Evolutionary conservation across 1,139 yeast genomes (phyloP).

Genomic region (Geotrichum citri-aurantii): DNA sequence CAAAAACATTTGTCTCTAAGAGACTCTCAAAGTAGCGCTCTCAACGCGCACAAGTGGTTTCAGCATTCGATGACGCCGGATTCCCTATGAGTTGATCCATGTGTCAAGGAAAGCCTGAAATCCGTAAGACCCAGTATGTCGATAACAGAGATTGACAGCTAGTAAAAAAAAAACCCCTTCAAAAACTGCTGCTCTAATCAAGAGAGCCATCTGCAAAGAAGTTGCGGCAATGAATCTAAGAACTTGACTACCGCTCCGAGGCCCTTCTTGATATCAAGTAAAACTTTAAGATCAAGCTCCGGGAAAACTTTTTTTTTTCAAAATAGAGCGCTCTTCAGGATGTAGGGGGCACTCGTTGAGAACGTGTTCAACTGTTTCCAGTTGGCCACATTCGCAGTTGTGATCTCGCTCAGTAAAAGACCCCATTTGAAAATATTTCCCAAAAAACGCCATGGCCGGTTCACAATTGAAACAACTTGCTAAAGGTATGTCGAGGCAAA

Average conservation of each 20-base stretch:
- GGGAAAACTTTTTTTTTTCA: neutral
- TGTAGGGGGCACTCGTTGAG: neutral
- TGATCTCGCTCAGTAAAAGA: no score
- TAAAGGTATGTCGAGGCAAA: no score
- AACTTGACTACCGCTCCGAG: neutral
- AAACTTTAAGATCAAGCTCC: neutral
- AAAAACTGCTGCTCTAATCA: neutral
- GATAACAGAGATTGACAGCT: neutral
- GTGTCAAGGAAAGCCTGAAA: neutral
- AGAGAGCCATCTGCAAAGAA: neutral
- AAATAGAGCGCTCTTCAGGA: neutral
- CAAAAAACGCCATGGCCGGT: no score
- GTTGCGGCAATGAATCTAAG: neutral
- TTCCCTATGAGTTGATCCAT: neutral
- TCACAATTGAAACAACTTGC: no score
- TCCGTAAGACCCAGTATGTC: neutral
- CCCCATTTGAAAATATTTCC: no score
- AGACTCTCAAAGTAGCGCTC: no score
- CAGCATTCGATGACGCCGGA: no score
- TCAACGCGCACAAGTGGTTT: no score
- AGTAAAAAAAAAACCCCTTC: neutral
- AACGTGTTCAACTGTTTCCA: no score
- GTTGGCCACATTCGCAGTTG: no score
- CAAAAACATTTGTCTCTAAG: no score
- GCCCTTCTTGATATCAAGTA: neutral